These are phyloP conservation scores for Schizochytrium sp. DNA, from an alignment of 108 stramenopile species.

Conservation along the genomic window DNA sequence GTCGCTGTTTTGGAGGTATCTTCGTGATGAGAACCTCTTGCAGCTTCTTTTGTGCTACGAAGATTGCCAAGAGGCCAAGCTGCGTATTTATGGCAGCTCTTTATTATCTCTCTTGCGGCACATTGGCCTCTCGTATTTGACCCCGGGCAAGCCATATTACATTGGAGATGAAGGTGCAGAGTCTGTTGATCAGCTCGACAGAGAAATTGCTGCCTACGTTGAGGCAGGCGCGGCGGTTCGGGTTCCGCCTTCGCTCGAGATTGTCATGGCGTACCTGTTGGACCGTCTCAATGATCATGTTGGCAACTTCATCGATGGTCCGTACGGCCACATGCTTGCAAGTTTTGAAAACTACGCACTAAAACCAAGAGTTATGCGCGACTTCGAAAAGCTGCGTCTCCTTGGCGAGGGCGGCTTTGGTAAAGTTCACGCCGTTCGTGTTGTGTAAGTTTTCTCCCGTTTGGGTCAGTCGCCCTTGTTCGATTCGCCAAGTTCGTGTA, in stretches of 20 bases:
- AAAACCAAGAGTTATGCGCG: background rate
- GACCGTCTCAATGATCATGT: background rate
- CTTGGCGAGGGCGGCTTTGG: background rate
- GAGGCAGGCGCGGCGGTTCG: background rate
- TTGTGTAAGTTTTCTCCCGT: background rate
- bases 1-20: background rate
- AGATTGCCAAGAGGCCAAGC: background rate
- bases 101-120: background rate
- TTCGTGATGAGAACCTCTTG: background rate
- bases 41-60: constrained; percentile 3
- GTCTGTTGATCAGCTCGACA: background rate
- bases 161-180: background rate
- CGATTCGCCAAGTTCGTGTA: no score
- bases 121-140: background rate
- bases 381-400: background rate
- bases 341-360: background rate
- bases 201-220: background rate
- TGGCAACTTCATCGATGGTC: background rate
- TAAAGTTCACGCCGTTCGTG: constrained; percentile 10
- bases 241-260: background rate
- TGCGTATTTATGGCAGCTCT: background rate
- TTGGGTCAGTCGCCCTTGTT: no score
- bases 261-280: background rate
- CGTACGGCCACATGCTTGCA: background rate
- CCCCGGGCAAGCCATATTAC: background rate